Percentiles rank a stretch among this genome's conserved stretches.
These are phyloP conservation scores for Aureobasidium sp. DNA, from an alignment of 2,329 filamentous ascomycete genomes.

Conservation along the genomic window DNA sequence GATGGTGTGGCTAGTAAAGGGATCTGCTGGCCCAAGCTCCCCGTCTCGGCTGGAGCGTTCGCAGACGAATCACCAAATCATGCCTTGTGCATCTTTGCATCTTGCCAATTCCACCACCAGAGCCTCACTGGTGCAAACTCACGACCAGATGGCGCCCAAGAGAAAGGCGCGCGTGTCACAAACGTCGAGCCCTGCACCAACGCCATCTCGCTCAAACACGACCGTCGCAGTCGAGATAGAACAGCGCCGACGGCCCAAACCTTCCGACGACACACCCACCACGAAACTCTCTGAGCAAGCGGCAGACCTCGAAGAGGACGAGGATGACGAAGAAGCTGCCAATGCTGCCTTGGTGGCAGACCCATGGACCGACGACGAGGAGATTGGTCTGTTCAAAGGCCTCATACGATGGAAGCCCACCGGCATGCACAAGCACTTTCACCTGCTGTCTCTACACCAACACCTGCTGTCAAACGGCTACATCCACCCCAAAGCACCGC, in stretches of 20 bases:
- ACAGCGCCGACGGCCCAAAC: conserved; percentile 4
- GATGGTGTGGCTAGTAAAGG: not conserved
- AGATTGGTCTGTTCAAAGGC: conserved; percentile 84
- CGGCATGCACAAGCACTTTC: conserved; percentile 89
- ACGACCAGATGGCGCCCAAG: conserved; percentile 55
- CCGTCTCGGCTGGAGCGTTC: not conserved
- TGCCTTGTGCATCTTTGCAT: no score
- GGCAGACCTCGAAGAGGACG: not conserved
- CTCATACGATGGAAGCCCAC: conserved; percentile 96
- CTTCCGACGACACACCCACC: not conserved
- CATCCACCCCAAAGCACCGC: conserved; percentile 36
- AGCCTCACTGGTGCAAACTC: not conserved
- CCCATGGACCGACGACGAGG: conserved; percentile 92
- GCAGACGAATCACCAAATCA: not conserved
- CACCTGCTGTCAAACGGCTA: conserved; percentile 29
- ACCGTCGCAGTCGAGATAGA: conserved; percentile 24
- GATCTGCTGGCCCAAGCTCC: not conserved
- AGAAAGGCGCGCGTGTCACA: conserved; percentile 56
- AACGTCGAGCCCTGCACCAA: conserved; percentile 45
- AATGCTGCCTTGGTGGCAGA: conserved; percentile 48
- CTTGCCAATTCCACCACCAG: not conserved
- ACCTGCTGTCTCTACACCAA: conserved; percentile 67
- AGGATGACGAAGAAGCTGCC: not conserved
- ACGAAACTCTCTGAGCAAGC: not conserved
- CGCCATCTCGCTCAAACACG: conserved; percentile 27